These are phyloP conservation scores for Aphanocladium album DNA, from an alignment of 2,329 filamentous ascomycete species.

Conservation along the genomic window DNA sequence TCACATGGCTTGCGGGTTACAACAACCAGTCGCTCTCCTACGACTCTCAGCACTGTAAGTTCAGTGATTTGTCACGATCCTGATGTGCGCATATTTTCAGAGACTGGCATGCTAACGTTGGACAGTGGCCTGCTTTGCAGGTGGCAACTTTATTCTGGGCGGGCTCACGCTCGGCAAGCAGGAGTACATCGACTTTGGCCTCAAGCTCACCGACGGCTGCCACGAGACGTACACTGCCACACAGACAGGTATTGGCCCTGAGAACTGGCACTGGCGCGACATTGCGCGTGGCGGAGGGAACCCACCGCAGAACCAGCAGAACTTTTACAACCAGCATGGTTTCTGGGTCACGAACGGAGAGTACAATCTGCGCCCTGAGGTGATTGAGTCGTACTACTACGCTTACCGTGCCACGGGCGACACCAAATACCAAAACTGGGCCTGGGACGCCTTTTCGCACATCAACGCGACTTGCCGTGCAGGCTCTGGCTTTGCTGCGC, in stretches of 20 bases:
- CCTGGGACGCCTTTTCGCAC: constrained; percentile 67
- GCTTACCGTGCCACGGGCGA: constrained; percentile 71
- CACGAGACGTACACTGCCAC: constrained; percentile 64
- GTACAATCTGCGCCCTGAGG: constrained; percentile 69
- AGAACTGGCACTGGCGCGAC: constrained; percentile 56
- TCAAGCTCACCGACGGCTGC: constrained; percentile 63
- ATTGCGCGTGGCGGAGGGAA: constrained; percentile 22
- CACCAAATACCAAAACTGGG: constrained; percentile 70
- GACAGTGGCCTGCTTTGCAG: constrained; percentile 68
- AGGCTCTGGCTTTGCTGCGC: constrained; percentile 59
- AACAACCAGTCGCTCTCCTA: constrained; percentile 37
- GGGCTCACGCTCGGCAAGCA: constrained; percentile 60
- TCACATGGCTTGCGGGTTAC: constrained; percentile 63
- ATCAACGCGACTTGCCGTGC: constrained; percentile 60
- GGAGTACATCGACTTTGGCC: constrained; percentile 65
- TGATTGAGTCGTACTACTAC: constrained; percentile 77
- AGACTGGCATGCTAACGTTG: constrained; percentile 18
- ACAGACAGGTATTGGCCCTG: constrained; percentile 67
- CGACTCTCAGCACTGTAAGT: constrained; percentile 41
- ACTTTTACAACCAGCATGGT: constrained; percentile 58
- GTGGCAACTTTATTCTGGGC: constrained; percentile 74
- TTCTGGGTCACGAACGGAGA: constrained; percentile 58
- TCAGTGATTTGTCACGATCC: too few species aligned
- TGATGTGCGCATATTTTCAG: not conserved
- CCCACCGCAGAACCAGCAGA: constrained; percentile 38